Evolutionary conservation across 1,284 basidiomycete genomes (phyloP), one percentile per base, ranked within the genome.

Genomic region (Mrakiaceae sp.): DNA sequence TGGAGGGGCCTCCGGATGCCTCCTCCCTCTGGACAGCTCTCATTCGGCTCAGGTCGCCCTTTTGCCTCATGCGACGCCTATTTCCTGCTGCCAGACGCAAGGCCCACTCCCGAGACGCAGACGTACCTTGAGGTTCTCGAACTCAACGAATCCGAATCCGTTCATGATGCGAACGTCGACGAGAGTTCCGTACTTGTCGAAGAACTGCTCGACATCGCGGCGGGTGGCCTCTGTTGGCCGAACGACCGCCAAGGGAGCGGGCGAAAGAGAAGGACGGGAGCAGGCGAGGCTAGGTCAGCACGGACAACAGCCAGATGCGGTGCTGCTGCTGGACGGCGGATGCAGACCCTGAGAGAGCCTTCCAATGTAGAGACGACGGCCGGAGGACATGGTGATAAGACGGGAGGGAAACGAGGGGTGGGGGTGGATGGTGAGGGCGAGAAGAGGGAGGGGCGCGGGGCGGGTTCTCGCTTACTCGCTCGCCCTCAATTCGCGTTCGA

Each of bases 121-220:
- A 70, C 76, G 67, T 72, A 83, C 88, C 78, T 87, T 85, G 46
- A 84, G 78, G 71, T 79, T 87, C 75, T 93, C 92, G 72, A 93
- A 96, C 77, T 96, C 93, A 71, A 96, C 84, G 73, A 97, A 96
- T 60, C 91, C 93, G 72, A 95, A 96, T 53, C 89, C 89, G 64
- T 88, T 90, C 90, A 96, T 94, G 75, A 96, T 87, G 71, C 90
- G 86, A 76, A 90, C 87, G 77, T 96, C 93, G 70, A 88, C 81
- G 71, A 95, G 87, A 67, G 83, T 85, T 48, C 91, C 90, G 74
- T 85, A 88, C 67, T 85, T 85, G 68, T 90, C 87, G 75, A 95
- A 94, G 74, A 90, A 85, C 78, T 92, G 87, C 67, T 70, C 68
- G 58, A 67, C 44, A 58, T 69, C 66, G 47, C 62, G 51, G 16